Evolutionary conservation across 169 alveolate species (phyloP), one percentile per base, ranked within the genome.

Genomic region (Cryptosporidium viatorum): DNA sequence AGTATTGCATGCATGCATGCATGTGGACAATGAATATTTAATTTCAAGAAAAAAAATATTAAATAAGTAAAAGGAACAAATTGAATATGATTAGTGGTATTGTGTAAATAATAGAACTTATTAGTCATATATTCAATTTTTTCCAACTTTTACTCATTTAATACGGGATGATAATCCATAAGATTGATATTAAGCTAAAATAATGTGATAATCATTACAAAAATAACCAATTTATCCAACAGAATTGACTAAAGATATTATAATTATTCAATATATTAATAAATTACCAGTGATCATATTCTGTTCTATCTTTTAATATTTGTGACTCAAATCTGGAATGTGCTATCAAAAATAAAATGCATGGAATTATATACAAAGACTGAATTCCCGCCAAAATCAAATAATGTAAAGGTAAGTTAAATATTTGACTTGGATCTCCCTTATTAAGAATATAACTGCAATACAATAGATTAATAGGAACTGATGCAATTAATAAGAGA

Each of bases 281-380:
- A 9, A 39, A 6, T 35, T 43, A 80, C 87, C 73, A 80, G 23
- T 80, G 75, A 39, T 80, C 87, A 65, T 80, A 80, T 50, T 80
- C 87, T 41, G 87, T 80, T 26, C 87, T 58, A 26, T 80, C 87
- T 23, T 80, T 80, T 39, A 80, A 43, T 43, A 80, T 80, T 18
- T 80, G 80, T 23, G 80, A 52, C 31, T 80, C 87, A 43, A 41
- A 80, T 37, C 87, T 80, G 9, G 87, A 80, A 31, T 80, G 60
- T 3, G 87, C 73, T n/a, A 80, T 26, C 21, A 80, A 26, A 80
- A 80, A 80, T 37, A 80, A 31, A 39, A 80, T 41, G 55, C 80
- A 80, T 62, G 87, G 87, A 62, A 80, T 31, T 62, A 80, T 62
- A 65, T 80, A 80, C 29, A 35, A 14, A 14, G 55, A 41, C 26